Conservation (phyloP, 2,329 filamentous ascomycete genomes). For the Proliferodiscus dingleyae region DNA sequence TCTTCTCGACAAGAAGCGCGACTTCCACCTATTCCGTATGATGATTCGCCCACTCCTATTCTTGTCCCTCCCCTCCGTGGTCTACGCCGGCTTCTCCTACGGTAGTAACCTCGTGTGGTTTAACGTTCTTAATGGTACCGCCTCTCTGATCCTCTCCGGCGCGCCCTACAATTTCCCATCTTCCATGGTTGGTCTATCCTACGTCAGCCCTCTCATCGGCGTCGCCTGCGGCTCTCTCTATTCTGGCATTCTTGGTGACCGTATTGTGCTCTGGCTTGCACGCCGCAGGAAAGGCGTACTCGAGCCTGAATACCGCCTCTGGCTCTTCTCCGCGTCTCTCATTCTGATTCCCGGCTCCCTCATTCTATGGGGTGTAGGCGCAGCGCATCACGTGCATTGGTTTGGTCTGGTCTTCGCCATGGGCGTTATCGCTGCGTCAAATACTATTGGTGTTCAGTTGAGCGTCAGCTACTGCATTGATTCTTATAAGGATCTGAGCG, state of each 20-base stretch:
- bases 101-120: constrained; percentile 35
- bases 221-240: constrained; percentile 26
- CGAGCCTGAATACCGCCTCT: constrained; percentile 31
- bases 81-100: constrained; percentile 34
- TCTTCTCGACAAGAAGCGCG: constrained; percentile 21
- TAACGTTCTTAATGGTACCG: constrained; percentile 34
- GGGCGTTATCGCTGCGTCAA: constrained; percentile 40
- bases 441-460: constrained; percentile 39
- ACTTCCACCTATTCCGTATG: constrained; percentile 29
- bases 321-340: constrained; percentile 31
- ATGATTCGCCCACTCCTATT: constrained; percentile 28
- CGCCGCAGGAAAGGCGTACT: constrained; percentile 37
- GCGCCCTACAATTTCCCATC: constrained; percentile 34
- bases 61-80: constrained; percentile 32
- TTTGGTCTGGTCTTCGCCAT: constrained; percentile 45
- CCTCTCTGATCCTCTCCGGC: constrained; percentile 29
- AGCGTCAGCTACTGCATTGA: constrained; percentile 44
- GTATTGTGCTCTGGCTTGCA: constrained; percentile 33
- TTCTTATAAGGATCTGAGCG: constrained; percentile 42
- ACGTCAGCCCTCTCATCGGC: constrained; percentile 30
- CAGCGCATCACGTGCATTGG: constrained; percentile 41
- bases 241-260: constrained; percentile 29
- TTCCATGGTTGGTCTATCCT: constrained; percentile 32
- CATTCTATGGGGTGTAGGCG: constrained; percentile 47
- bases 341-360: constrained; percentile 40